A percentile compares a stretch with the other conserved stretches of the same genome.
phyloP scores from a whole-genome alignment of 2,329 filamentous ascomycete species.

The Chaetomiaceae sp. region DNA sequence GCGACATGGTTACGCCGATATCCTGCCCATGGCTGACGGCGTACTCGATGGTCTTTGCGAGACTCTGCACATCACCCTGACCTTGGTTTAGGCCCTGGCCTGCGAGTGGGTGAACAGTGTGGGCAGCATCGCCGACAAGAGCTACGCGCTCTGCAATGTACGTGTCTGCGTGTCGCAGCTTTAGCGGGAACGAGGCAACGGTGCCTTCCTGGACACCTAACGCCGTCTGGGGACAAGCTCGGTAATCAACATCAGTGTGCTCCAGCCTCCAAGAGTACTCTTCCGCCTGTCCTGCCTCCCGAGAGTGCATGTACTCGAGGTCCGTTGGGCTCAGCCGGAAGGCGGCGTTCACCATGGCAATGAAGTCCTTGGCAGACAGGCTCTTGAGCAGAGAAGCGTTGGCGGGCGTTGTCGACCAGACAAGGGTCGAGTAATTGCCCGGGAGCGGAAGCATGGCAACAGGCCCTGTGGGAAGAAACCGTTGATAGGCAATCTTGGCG shows the following conservation, averaged over 20 bases:
- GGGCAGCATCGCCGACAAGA: slow-evolving; percentile 88
- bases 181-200: slow-evolving; percentile 85
- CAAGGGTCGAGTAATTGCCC: slow-evolving; percentile 74
- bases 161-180: slow-evolving; percentile 87
- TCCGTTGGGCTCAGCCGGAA: slow-evolving; percentile 80
- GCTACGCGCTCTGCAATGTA: slow-evolving; percentile 90
- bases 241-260: slow-evolving; percentile 56
- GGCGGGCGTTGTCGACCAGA: slow-evolving; percentile 88
- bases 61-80: slow-evolving; percentile 78
- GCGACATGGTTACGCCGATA: slow-evolving; percentile 69
- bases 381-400: slow-evolving; percentile 76
- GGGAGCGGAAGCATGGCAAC: slow-evolving; percentile 89
- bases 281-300: slow-evolving; percentile 55
- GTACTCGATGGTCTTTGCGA: slow-evolving; percentile 69
- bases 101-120: slow-evolving; percentile 90
- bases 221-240: slow-evolving; percentile 61
- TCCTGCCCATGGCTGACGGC: slow-evolving; percentile 82
- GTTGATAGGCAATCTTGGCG: slow-evolving; percentile 80
- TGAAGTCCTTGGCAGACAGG: slow-evolving; percentile 67
- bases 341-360: slow-evolving; percentile 86
- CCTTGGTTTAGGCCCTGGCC: slow-evolving; percentile 94
- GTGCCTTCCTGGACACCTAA: slow-evolving; percentile 71
- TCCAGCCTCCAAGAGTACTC: slow-evolving; percentile 80
- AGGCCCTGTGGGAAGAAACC: slow-evolving; percentile 88
- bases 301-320: slow-evolving; percentile 74